These are phyloP conservation scores for Hymenoscyphus occultus DNA, from an alignment of 2,329 filamentous ascomycete genomes.

Conservation along the genomic window DNA sequence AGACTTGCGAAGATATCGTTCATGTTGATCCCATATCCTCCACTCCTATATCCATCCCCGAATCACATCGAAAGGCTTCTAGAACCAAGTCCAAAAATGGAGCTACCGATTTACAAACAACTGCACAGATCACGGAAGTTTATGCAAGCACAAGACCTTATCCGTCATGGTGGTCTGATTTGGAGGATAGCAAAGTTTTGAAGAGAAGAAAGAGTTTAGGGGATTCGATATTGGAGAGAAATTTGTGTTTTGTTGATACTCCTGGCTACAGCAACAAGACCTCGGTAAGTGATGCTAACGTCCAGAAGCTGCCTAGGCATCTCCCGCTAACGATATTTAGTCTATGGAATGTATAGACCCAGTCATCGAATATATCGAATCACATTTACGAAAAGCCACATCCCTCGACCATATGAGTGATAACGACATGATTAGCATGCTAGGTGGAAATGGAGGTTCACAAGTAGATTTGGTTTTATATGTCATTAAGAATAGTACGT, in stretches of 20 bases:
- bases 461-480: constrained; percentile 87
- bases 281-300: constrained; percentile 43
- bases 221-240: constrained; percentile 80
- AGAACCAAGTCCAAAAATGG: constrained; percentile 30
- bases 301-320: neutral
- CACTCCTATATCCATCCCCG: constrained; percentile 32
- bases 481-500: constrained; percentile 68
- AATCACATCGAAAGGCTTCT: constrained; percentile 29
- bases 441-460: constrained; percentile 78
- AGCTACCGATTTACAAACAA: constrained; percentile 33
- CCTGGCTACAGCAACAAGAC: constrained; percentile 57
- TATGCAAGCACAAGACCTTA: constrained; percentile 81
- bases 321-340: constrained; percentile 38
- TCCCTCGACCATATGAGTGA: constrained; percentile 62
- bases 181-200: constrained; percentile 61
- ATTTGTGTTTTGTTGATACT: constrained; percentile 91
- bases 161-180: constrained; percentile 83
- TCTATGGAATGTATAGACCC: constrained; percentile 56
- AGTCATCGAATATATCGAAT: constrained; percentile 70
- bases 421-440: constrained; percentile 69
- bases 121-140: constrained; percentile 58
- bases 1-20: constrained; percentile 86
- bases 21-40: constrained; percentile 67
- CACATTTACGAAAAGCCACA: constrained; percentile 61
- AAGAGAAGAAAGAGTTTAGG: constrained; percentile 67